Base-by-base conservation (phyloP, 306 rosid genomes). In the Ormosia semicastrata region DNA sequence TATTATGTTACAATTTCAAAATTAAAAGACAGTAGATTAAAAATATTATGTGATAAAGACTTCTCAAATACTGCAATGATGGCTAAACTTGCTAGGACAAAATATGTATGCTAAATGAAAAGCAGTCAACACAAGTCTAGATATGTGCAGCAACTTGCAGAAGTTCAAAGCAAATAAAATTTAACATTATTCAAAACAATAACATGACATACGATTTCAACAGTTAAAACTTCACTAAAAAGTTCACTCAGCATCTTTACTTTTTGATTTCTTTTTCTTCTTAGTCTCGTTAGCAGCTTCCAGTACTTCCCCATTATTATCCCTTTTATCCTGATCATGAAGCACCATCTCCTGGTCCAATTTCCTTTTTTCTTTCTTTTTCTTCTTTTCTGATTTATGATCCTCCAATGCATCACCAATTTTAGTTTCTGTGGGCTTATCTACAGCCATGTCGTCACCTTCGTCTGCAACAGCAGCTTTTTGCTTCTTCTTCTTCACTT, bases 341-440 rank as follows among this genome's bases (percentile, higher is more conserved):
- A 72, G 71, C 75, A 86, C 90, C 5, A 8, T 33, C 29, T 86
- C 93, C 75, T 37, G 30, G 2, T 88, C 90, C 83, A 86, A 72
- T 82, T 89, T 93, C 65, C 97, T 85, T 88, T 95, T 92, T 11
- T 95, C 96, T 91, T 92, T 93, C 90, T 90, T 91, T 64, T 90
- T 90, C 85, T 89, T 94, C 97, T 91, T 91, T 78, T 90, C 94
- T 9, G 97, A 93, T 67, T 92, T 95, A 10, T 41, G 64, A 67
- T 89, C 89, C 77, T 85, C 94, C 18, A 59, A 5, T 2, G 85
- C 84, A 41, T 87, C 92, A 56, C 91, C 94, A 80, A 87, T 90
- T 66, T 83, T 75, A 77, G 29, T 59, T 64, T 79, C 85, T 68
- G 85, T 43, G 15, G 84, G 73, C 46, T 85, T 85, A 57, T 94